Evolutionary conservation across 176 grass and related monocot genomes (phyloP), one percentile per base, ranked within the genome.

Genomic region (Raddia distichophylla): DNA sequence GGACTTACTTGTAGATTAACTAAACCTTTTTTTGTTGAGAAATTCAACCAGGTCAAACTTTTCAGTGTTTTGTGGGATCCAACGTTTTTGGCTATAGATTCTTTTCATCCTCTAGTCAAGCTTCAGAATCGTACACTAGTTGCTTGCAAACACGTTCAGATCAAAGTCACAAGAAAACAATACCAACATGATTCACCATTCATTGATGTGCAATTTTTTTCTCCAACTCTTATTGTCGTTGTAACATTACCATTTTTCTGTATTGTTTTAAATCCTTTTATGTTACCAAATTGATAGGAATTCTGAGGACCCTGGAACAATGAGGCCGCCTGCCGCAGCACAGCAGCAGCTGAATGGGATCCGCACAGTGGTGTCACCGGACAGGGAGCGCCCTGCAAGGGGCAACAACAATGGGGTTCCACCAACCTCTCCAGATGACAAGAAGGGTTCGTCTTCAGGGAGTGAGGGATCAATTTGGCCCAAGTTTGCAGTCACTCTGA

Each of bases 391-490:
- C 44, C 46, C 65, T 46, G 66, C 32, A 32, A 89, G 77, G 66
- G 83, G 74, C 44, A 83, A 83, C 18, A 85, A 72, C 64, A 82
- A 87, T 1, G 73, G 84, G 71, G 66, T 51, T 68, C 72, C 80
- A 6, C 82, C 61, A 9, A 42, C 43, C 22, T 81, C 86, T 69
- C 34, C 74, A 42, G 91, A 93, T 71, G 93, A 94, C 20, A 92
- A 87, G 82, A 95, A 88, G 71, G 87, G 85, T 20, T 92, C 90
- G 27, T 95, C 93, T 3, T 95, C 93, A 10, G 90, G 93, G 20
- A 92, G 90, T 32, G 90, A 95, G 69, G 93, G 85, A 13, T 80
- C 88, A 19, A 84, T 90, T 54, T 98, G 96, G 96, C 93, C 96
- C 1, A 88, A 93, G 16, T 95, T 98, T 52, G 77, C 78, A 47